A percentile compares a stretch with the other conserved stretches of the same genome.
phyloP scores from a whole-genome alignment of 1,284 basidiomycete genomes.

The Cutaneotrichosporon cavernicola region DNA sequence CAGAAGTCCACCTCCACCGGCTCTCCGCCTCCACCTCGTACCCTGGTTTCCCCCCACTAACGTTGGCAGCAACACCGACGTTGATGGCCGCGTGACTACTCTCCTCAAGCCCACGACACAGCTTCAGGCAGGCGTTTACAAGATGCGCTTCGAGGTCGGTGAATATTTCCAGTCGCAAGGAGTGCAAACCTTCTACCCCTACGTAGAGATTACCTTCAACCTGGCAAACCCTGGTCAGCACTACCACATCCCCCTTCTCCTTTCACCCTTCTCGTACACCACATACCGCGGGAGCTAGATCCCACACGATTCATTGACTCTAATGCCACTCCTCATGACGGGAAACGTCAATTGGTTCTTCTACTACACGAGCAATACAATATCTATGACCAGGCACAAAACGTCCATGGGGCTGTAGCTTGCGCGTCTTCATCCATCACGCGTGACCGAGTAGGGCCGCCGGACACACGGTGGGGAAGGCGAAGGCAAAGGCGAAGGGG shows the following conservation, averaged over 20 bases:
- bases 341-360: neutral
- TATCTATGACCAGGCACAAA: neutral
- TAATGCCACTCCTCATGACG: neutral
- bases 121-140: constrained; percentile 66
- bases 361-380: constrained; percentile 10
- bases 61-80: constrained; percentile 66
- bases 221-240: constrained; percentile 71
- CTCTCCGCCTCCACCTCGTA: constrained; percentile 9
- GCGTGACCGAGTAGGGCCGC: too few species aligned
- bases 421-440: neutral
- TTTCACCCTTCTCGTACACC: constrained; percentile 88
- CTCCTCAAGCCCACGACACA: constrained; percentile 64
- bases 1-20: constrained; percentile 3
- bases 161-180: constrained; percentile 70
- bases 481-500: too few species aligned
- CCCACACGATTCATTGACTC: constrained; percentile 6
- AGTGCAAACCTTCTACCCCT: constrained; percentile 77
- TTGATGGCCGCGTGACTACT: constrained; percentile 74
- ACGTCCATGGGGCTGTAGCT: neutral
- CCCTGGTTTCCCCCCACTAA: neutral
- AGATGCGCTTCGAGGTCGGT: constrained; percentile 78
- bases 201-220: constrained; percentile 67
- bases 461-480: too few species aligned
- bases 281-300: constrained; percentile 80
- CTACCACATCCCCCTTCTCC: constrained; percentile 84